Conservation (phyloP, 306 rosid species). For the Cicer pinnatifidum region DNA sequence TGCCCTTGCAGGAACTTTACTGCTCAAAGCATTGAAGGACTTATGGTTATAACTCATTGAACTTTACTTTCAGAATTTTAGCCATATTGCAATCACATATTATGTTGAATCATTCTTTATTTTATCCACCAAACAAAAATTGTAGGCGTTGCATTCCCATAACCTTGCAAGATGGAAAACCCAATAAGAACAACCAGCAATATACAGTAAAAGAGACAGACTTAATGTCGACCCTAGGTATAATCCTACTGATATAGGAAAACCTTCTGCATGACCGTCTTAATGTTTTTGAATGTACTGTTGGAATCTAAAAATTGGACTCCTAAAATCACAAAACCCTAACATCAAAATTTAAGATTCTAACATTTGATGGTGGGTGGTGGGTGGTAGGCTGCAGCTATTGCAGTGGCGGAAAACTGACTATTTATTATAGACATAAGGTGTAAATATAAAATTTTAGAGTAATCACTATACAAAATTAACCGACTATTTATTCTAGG, state of each 20-base stretch:
- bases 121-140: background rate
- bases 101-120: background rate
- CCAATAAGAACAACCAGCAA: slow-evolving; percentile 15
- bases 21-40: background rate
- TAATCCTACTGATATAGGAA: slow-evolving; percentile 9
- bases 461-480: no score
- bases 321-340: no score
- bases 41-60: no score
- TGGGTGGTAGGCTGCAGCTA: no score
- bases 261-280: background rate
- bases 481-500: no score
- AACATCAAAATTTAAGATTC: no score
- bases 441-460: no score
- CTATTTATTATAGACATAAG: no score
- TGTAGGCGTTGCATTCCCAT: background rate
- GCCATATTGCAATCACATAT: slow-evolving; percentile 1
- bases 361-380: no score
- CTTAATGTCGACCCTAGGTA: background rate
- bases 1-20: background rate
- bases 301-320: no score
- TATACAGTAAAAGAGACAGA: background rate
- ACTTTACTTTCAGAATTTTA: background rate
- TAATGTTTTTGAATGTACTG: no score
- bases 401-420: no score
- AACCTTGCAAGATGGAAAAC: slow-evolving; percentile 3